phyloP scores from a whole-genome alignment of 2,329 filamentous ascomycete species.

The Aspergillus japonicus region DNA sequence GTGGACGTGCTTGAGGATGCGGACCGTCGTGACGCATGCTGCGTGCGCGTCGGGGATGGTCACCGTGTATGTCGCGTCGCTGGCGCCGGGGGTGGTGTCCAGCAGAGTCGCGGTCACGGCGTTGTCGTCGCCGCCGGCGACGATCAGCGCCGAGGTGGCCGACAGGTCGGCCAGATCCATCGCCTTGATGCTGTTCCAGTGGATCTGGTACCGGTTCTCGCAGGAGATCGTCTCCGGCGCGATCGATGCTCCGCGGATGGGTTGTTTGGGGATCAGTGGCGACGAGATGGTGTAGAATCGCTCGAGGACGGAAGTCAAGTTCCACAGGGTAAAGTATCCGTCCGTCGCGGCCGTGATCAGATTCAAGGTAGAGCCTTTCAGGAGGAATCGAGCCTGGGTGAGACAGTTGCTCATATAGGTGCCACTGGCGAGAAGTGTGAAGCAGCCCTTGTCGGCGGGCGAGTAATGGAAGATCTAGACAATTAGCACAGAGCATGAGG shows the following conservation, averaged over 20 bases:
- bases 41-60: conserved; percentile 46
- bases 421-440: conserved; percentile 52
- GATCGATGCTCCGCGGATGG: conserved; percentile 24
- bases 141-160: conserved; percentile 50
- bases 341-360: conserved; percentile 74
- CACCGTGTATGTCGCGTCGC: conserved; percentile 30
- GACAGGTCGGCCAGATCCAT: conserved; percentile 38
- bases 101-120: conserved; percentile 62
- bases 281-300: conserved; percentile 29
- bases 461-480: conserved; percentile 48
- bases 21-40: conserved; percentile 44
- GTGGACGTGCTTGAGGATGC: conserved; percentile 25
- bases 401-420: conserved; percentile 72
- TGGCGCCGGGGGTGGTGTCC: conserved; percentile 19
- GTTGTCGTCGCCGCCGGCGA: conserved; percentile 88
- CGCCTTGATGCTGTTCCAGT: conserved; percentile 78
- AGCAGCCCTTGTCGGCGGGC: conserved; percentile 21
- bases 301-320: conserved; percentile 34
- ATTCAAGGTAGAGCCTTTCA: conserved; percentile 44
- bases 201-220: conserved; percentile 52
- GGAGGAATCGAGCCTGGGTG: conserved; percentile 57
- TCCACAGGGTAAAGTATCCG: conserved; percentile 68
- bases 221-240: conserved; percentile 30
- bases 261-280: conserved; percentile 18
- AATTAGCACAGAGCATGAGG: conserved; percentile 15